Base-by-base conservation (phyloP, 2,329 filamentous ascomycete species). In the Ophiostoma perfectum region DNA sequence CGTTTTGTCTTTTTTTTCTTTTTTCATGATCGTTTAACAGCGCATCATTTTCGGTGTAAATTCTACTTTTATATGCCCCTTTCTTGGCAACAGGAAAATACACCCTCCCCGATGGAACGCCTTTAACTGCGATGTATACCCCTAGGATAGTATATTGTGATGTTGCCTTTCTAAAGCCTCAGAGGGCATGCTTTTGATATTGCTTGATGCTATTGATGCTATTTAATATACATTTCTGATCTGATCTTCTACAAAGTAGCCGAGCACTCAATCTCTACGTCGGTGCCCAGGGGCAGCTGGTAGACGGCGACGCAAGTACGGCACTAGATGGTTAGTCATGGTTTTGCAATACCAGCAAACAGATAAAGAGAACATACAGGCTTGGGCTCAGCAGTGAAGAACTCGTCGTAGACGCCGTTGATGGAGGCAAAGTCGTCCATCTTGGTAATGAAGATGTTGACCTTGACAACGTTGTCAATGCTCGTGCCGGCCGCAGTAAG, bases 271-370 rank as follows among this genome's bases (percentile, higher is more conserved):
- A 93, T 90, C 81, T 92, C 90, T 6, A 93, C 86, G 69, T 88
- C 85, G 2, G 89, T 89, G 11, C 85, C 84, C 74, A 90, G 84
- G 1, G 90, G 90, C 73, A 93, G 79, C 75, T 89, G 84, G 77
- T 90, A 87, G 11, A 92, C 90, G 0, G 89, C 89, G 38, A 93
- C 89, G 75, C 90, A 93, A 66, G 86, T 90, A 70, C 88, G 78
- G 65, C 77, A 79, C 80, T 81, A 18, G 5, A 12, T 63, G 55
- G 64, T 42, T 60, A 64, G 60, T 42, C 12, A 41, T 42, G 3
- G 45, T 5, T 9, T 9, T 8, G 2, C 27, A 2, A 11, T 45
- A 27, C n/a, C 4, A n/a, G 38, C 8, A 38, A n/a, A 36, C 9
- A 12, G 4, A 41, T 6, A 52, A 18, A 6, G 49, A 5, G 5